These are phyloP conservation scores for Pleurotus sapidus DNA, from an alignment of 768 basidiomycete genomes.

Conservation along the genomic window DNA sequence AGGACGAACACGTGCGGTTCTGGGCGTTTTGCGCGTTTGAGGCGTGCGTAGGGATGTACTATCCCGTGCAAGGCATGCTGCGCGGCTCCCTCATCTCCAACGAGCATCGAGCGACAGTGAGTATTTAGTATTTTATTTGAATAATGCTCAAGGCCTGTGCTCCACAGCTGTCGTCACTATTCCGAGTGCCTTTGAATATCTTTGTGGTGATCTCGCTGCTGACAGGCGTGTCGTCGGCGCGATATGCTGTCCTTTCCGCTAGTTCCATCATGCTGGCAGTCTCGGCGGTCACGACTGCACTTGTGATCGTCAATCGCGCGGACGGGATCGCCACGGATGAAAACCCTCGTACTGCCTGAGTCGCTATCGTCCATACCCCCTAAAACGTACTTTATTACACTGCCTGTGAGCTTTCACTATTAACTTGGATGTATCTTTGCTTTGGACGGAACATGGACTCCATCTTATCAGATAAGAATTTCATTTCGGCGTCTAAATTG, in stretches of 20 bases:
- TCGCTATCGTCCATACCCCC: not conserved
- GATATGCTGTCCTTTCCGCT: slow-evolving; percentile 56
- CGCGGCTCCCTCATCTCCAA: slow-evolving; percentile 64
- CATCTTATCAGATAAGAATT: slow-evolving; percentile 1
- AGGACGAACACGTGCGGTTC: slow-evolving; percentile 51
- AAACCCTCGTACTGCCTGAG: not conserved
- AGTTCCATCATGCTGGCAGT: slow-evolving; percentile 55
- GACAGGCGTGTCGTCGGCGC: slow-evolving; percentile 66
- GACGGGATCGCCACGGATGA: slow-evolving; percentile 14
- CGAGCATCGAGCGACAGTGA: slow-evolving; percentile 72
- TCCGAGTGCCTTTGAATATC: slow-evolving; percentile 72
- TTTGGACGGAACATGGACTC: not conserved
- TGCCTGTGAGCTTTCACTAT: too few relatives aligned
- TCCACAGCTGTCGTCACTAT: slow-evolving; percentile 59
- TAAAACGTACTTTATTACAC: not conserved
- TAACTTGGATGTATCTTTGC: not conserved
- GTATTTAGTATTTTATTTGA: slow-evolving; percentile 15
- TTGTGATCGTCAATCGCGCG: slow-evolving; percentile 37
- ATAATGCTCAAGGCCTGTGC: not conserved
- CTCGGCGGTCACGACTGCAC: slow-evolving; percentile 56
- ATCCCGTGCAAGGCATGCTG: slow-evolving; percentile 75
- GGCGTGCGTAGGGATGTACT: slow-evolving; percentile 77
- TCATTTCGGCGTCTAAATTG: not conserved
- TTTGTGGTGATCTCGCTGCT: slow-evolving; percentile 70
- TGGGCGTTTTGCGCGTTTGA: slow-evolving; percentile 77